Percentiles rank a stretch among this genome's conserved stretches.
These are phyloP conservation scores for Pyricularia grisea DNA, from an alignment of 2,329 filamentous ascomycete genomes.

Conservation along the genomic window DNA sequence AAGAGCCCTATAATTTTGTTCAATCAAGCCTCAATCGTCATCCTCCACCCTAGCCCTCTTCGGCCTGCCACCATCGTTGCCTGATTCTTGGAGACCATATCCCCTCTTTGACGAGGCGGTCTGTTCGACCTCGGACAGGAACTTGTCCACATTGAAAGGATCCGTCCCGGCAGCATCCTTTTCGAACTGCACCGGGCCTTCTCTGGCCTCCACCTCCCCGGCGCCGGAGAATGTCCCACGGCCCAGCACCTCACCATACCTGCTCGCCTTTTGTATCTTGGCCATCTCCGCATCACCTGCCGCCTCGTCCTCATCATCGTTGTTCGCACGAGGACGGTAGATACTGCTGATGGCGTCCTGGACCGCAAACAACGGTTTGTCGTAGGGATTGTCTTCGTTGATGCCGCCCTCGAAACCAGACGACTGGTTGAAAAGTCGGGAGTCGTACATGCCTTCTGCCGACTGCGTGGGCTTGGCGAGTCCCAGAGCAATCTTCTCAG, in stretches of 20 bases:
- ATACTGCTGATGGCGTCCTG: conserved; percentile 93
- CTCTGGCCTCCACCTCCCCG: conserved; percentile 71
- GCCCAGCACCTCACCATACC: conserved; percentile 80
- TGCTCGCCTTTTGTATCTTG: conserved; percentile 73
- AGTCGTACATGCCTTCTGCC: conserved; percentile 95
- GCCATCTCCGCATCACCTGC: conserved; percentile 76
- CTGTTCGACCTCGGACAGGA: conserved; percentile 72
- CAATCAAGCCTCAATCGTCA: conserved; percentile 26
- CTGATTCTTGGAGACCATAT: conserved; percentile 62
- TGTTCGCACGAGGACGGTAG: conserved; percentile 70
- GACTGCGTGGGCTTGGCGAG: conserved; percentile 90
- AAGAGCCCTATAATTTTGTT: background rate
- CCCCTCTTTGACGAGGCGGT: conserved; percentile 57
- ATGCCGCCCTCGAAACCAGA: conserved; percentile 86
- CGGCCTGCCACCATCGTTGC: conserved; percentile 22
- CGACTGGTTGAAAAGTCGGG: conserved; percentile 85
- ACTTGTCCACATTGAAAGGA: conserved; percentile 90
- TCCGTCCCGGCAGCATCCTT: conserved; percentile 59
- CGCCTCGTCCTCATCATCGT: conserved; percentile 67
- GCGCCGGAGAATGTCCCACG: conserved; percentile 87
- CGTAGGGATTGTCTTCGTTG: conserved; percentile 96
- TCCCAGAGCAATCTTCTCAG: conserved; percentile 90
- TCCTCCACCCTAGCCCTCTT: conserved; percentile 78
- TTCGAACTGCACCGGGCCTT: conserved; percentile 94
- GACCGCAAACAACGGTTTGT: conserved; percentile 92